A percentile compares a stretch with the other conserved stretches of the same genome.
Conservation (phyloP, 2,329 filamentous ascomycete genomes). For the Dichotomopilus funicola region DNA sequence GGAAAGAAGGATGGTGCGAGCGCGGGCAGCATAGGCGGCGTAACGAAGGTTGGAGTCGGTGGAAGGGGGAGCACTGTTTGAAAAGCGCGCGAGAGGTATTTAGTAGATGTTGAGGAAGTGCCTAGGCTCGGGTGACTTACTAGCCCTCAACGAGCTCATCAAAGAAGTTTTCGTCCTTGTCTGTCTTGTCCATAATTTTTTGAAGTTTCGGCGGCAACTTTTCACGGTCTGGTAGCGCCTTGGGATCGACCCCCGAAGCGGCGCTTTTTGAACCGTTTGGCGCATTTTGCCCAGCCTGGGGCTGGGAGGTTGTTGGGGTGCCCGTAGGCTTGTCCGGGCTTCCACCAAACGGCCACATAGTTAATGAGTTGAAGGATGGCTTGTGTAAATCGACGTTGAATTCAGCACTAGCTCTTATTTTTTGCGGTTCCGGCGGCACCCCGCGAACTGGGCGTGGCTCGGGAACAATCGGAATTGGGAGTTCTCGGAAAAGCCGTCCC, state of each 20-base stretch:
- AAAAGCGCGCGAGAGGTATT: too few species aligned
- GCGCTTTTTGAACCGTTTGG: constrained; percentile 18
- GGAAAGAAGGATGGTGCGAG: constrained; percentile 79
- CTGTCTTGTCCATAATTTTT: constrained; percentile 50
- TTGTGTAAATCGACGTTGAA: neutral
- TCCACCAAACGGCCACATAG: constrained; percentile 34
- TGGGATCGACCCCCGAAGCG: constrained; percentile 27
- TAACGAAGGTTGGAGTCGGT: constrained; percentile 85
- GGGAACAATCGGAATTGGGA: neutral
- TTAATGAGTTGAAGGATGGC: neutral
- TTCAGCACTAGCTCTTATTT: neutral
- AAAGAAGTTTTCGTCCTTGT: constrained; percentile 65
- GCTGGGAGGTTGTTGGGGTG: constrained; percentile 16
- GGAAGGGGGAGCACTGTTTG: constrained; percentile 61
- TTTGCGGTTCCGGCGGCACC: neutral
- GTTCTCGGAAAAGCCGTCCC: too few species aligned
- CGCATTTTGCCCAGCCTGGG: constrained; percentile 27
- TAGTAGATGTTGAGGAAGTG: neutral
- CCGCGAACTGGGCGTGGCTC: neutral
- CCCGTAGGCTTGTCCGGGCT: constrained; percentile 27
- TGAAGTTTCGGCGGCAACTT: constrained; percentile 52
- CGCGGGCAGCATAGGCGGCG: constrained; percentile 80
- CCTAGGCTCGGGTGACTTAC: constrained; percentile 45
- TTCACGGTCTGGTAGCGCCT: constrained; percentile 41
- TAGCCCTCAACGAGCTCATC: constrained; percentile 72